Base-by-base conservation (phyloP, 257 asterid species). In the Penstemon newberryi region DNA sequence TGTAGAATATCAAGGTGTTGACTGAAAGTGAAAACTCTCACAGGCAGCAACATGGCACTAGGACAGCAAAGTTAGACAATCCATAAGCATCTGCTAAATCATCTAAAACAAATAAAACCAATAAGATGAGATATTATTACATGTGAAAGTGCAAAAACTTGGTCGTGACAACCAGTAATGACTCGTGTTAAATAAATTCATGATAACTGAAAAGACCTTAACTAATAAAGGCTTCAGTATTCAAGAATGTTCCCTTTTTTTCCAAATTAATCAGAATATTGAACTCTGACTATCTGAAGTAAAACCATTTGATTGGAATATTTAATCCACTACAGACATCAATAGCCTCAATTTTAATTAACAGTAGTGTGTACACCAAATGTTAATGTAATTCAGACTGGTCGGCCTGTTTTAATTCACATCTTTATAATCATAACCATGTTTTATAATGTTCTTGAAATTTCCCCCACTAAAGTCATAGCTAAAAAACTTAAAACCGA, bases 11-110 rank as follows among this genome's bases (percentile, higher is more conserved):
- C 78, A 81, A 77, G 78, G 77, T 58, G 84, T 79, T 74, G 83
- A 77, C 57, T 82, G 86, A 81, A 67, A 79, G 81, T 73, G 81
- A 76, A 75, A 81, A 78, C 78, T 83, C 91, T 80, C 86, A 78
- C 37, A 80, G 75, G 82, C 88, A 86, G 91, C 86, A 84, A 81
- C 82, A 84, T 70, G 70, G 87, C 85, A 82, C 65, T 72, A 85
- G 84, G 83, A 84, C 81, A 79, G 67, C 81, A 77, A 81, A 84
- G 79, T 74, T 71, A 82, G 70, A 79, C 73, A 83, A 79, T 83
- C 85, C 67, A 70, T 74, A 66, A 42, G 84, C 77, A 79, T 82
- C 92, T 78, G 84, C 72, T 57, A 82, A 75, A 60, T 77, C 87
- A 87, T 78, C 81, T 85, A 76, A 72, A 81, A 81, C 83, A 80